phyloP scores from a whole-genome alignment of 2,329 filamentous ascomycete species.

The Aspergillus texensis region DNA sequence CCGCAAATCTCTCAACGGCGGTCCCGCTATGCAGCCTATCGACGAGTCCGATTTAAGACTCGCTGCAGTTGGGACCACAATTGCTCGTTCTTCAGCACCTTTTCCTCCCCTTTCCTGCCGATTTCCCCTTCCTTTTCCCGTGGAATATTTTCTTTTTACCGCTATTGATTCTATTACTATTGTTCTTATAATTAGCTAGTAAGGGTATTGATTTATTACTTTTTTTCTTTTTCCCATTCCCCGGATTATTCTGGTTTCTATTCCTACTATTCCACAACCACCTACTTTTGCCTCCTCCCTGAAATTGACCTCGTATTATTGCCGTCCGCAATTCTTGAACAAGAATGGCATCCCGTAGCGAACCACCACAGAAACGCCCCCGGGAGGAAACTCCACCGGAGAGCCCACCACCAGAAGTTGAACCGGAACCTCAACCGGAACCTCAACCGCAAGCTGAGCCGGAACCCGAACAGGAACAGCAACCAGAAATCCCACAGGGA shows the following conservation, averaged over 20 bases:
- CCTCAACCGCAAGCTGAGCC: no score
- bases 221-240: not conserved
- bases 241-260: not conserved
- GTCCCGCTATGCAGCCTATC: not conserved
- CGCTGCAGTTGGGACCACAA: not conserved
- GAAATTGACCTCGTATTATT: not conserved
- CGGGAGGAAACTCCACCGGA: not conserved
- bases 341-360: not conserved
- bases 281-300: not conserved
- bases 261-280: not conserved
- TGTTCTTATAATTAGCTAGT: not conserved
- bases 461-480: not conserved
- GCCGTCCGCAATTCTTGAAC: not conserved
- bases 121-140: not conserved
- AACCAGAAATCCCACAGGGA: not conserved
- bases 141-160: not conserved
- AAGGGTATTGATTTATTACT: not conserved
- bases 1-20: conserved; percentile 4
- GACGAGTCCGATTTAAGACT: not conserved
- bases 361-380: not conserved
- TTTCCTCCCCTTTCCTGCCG: not conserved
- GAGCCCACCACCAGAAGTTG: not conserved
- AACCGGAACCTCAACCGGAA: not conserved
- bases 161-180: not conserved
- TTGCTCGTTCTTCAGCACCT: not conserved